Percentiles rank a stretch among this genome's conserved stretches.
These are phyloP conservation scores for Pleurotus citrinopileatus DNA, from an alignment of 768 basidiomycete genomes.

Conservation along the genomic window DNA sequence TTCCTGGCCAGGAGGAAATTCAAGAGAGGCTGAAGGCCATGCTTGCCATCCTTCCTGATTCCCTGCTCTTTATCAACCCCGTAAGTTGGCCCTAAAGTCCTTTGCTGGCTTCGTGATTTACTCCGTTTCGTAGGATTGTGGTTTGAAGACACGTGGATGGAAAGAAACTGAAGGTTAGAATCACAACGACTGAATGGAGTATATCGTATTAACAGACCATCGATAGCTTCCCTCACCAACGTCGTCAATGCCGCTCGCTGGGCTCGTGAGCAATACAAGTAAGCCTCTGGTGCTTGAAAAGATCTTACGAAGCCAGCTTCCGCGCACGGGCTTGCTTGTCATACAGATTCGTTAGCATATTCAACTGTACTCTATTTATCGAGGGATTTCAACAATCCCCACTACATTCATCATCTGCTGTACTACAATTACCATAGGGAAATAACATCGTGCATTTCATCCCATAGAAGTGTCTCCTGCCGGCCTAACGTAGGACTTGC, in stretches of 20 bases:
- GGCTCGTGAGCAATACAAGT: slow-evolving; percentile 85
- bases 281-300: slow-evolving; percentile 34
- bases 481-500: too few relatives aligned
- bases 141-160: slow-evolving; percentile 98
- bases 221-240: slow-evolving; percentile 75
- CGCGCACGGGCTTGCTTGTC: too few relatives aligned
- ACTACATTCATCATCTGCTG: slow-evolving; percentile 12
- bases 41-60: slow-evolving; percentile 75
- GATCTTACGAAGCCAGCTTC: background rate
- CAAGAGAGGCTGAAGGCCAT: slow-evolving; percentile 86
- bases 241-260: slow-evolving; percentile 90
- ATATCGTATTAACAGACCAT: slow-evolving; percentile 11
- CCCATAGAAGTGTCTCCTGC: background rate
- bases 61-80: slow-evolving; percentile 90
- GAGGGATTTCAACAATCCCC: slow-evolving; percentile 81
- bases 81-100: slow-evolving; percentile 28
- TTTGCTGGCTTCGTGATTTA: background rate
- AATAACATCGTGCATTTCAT: background rate
- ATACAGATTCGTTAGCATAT: too few relatives aligned
- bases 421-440: slow-evolving; percentile 22
- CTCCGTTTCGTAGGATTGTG: slow-evolving; percentile 65
- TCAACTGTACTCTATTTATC: background rate
- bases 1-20: slow-evolving; percentile 91
- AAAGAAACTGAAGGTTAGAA: slow-evolving; percentile 83
- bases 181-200: slow-evolving; percentile 8